Conservation (phyloP, 192 early-diverging fungal species). For the Coemansia erecta region DNA sequence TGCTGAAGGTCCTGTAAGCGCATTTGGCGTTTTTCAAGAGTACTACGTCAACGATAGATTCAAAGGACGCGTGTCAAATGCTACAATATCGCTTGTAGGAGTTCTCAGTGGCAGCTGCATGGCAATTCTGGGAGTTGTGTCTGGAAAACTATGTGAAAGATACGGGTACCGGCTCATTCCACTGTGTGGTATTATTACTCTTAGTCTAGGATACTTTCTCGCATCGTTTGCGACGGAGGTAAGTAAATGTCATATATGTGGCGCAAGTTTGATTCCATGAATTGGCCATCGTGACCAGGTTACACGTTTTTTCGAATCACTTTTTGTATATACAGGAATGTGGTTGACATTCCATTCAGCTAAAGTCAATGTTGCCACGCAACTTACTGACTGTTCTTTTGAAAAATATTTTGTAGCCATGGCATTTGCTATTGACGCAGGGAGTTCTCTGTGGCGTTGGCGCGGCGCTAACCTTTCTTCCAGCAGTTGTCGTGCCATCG, state of each 20-base stretch:
- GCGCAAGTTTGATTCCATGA: neutral
- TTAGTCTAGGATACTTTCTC: constrained; percentile 46
- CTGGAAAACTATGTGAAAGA: constrained; percentile 48
- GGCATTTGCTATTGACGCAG: constrained; percentile 63
- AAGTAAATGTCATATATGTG: constrained; percentile 10
- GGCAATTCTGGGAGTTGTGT: constrained; percentile 43
- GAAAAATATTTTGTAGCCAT: constrained; percentile 43
- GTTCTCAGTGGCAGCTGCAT: constrained; percentile 43
- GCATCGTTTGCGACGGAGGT: constrained; percentile 53
- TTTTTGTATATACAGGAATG: no score
- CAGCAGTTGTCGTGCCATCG: constrained; percentile 47
- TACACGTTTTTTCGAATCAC: no score
- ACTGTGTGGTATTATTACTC: constrained; percentile 26
- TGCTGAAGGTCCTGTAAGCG: constrained; percentile 50
- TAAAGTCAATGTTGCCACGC: neutral
- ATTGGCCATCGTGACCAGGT: no score
- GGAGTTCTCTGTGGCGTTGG: constrained; percentile 58
- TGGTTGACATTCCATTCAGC: no score
- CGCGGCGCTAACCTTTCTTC: constrained; percentile 50
- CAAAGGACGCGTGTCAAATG: constrained; percentile 36
- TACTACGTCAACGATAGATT: constrained; percentile 53
- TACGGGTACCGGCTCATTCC: constrained; percentile 46
- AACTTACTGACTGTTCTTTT: constrained; percentile 5
- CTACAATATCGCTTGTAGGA: constrained; percentile 50
- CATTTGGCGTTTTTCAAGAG: constrained; percentile 53